Conservation (phyloP, 768 basidiomycete genomes). For the Hemileccinum rubropunctum region DNA sequence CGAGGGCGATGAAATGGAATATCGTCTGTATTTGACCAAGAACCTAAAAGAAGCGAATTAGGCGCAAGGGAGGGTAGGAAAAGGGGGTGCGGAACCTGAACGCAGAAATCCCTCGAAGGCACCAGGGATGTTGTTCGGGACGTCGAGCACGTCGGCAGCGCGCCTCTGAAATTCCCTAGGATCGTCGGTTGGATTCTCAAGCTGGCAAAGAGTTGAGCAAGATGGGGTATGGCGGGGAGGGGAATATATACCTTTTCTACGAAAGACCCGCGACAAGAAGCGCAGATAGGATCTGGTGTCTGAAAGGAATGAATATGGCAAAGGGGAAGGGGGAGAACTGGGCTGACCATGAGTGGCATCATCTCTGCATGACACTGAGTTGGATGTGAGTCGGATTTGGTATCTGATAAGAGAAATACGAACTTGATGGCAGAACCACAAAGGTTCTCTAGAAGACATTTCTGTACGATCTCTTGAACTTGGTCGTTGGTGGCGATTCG, state of each 20-base stretch:
- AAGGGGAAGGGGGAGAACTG: neutral
- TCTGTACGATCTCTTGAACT: too few relatives aligned
- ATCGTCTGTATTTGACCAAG: too few relatives aligned
- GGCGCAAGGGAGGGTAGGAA: neutral
- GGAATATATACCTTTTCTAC: constrained; percentile 66
- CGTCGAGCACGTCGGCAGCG: constrained; percentile 25
- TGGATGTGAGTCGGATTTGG: constrained; percentile 10
- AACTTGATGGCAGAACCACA: constrained; percentile 82
- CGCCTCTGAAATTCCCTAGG: constrained; percentile 62
- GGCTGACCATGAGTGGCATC: constrained; percentile 77
- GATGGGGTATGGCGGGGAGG: neutral
- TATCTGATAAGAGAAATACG: constrained; percentile 3
- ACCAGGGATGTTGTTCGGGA: constrained; percentile 34
- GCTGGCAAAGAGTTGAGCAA: constrained; percentile 39
- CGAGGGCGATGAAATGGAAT: constrained; percentile 5
- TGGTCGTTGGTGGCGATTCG: constrained; percentile 8
- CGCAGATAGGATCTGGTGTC: constrained; percentile 81
- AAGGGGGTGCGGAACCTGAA: constrained; percentile 25
- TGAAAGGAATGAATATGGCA: constrained; percentile 27
- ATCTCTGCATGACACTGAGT: constrained; percentile 83
- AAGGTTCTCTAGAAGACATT: constrained; percentile 70
- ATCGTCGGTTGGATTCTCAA: constrained; percentile 73
- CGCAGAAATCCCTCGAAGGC: constrained; percentile 50
- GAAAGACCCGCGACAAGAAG: constrained; percentile 78
- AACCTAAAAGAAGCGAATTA: neutral